Conservation (phyloP, 1,284 basidiomycete species). For the Cryptococcus sp. region DNA sequence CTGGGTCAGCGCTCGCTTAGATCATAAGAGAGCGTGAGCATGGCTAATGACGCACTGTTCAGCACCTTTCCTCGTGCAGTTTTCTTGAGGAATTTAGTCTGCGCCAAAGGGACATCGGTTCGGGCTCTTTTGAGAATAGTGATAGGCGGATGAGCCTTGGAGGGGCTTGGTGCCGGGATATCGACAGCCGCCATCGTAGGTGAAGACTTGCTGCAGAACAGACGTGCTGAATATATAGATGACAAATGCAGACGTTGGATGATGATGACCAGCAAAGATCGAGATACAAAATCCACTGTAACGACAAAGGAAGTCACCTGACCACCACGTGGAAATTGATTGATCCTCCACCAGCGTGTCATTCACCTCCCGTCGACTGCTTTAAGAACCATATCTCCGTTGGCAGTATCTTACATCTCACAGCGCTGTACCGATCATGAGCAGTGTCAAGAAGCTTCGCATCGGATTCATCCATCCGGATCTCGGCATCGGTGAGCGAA, state of each 20-base stretch:
- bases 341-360: too few species aligned
- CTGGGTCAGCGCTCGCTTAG: neutral
- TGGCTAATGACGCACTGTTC: constrained; percentile 64
- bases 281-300: neutral
- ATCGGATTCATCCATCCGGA: constrained; percentile 94
- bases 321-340: too few species aligned
- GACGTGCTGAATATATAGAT: too few species aligned
- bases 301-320: too few species aligned
- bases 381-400: too few species aligned
- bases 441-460: constrained; percentile 45
- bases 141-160: constrained; percentile 55
- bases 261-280: neutral
- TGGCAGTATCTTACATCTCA: too few species aligned
- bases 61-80: constrained; percentile 91
- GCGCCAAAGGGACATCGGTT: constrained; percentile 72
- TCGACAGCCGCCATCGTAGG: constrained; percentile 22
- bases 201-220: neutral
- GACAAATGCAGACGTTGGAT: neutral
- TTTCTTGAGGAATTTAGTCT: constrained; percentile 91
- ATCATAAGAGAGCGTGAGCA: neutral
- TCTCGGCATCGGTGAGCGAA: constrained; percentile 78
- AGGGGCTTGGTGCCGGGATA: constrained; percentile 25
- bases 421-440: neutral
- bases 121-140: constrained; percentile 74
- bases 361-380: too few species aligned